phyloP scores from a whole-genome alignment of 148 eudicot genomes.

The Euryodendron excelsum region DNA sequence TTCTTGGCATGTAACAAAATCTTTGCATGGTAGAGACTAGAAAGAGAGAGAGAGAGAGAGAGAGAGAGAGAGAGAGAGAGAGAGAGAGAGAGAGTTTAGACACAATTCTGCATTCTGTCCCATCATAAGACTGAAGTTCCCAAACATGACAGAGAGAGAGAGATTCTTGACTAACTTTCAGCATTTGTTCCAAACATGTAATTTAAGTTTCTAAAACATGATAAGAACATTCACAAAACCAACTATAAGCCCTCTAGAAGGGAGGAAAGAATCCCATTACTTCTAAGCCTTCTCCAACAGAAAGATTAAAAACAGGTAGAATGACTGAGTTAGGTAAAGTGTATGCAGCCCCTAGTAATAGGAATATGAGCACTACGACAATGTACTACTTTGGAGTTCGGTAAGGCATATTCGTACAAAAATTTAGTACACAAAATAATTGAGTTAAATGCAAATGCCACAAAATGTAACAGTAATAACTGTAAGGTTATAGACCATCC shows the following conservation, averaged over 20 bases:
- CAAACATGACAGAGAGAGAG: too few relatives aligned
- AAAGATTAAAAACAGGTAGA: background rate
- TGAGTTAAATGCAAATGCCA: background rate
- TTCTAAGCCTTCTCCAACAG: background rate
- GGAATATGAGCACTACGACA: background rate
- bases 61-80: too few relatives aligned
- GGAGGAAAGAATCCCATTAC: background rate
- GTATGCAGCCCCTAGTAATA: background rate
- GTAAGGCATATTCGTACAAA: background rate
- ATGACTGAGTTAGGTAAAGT: background rate
- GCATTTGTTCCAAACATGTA: background rate
- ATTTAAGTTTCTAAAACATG: background rate
- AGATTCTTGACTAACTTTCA: background rate
- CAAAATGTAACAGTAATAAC: background rate
- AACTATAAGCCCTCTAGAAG: background rate
- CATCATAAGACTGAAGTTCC: too few relatives aligned
- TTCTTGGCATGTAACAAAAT: background rate
- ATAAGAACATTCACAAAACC: background rate
- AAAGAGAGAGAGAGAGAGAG: background rate
- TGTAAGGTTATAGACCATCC: background rate
- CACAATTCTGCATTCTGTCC: too few relatives aligned
- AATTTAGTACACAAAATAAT: background rate
- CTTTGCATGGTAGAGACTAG: background rate
- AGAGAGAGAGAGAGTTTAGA: too few relatives aligned
- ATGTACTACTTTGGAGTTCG: background rate